Evolutionary conservation across 306 rosid species (phyloP).

Genomic region (Alnus glutinosa): DNA sequence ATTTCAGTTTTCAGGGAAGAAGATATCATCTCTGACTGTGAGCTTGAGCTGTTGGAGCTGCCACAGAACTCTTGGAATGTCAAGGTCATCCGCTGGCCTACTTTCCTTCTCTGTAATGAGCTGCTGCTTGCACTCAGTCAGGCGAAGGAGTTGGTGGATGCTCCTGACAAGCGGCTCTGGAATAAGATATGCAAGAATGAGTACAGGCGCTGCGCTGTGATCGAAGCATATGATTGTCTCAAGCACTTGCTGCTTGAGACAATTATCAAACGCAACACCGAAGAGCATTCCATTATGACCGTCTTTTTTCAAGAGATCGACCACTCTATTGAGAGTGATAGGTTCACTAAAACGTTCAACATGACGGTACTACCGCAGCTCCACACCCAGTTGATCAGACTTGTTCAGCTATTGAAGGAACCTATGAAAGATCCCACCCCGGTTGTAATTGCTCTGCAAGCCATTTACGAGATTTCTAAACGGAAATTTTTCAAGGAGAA

Average conservation of each 20-base stretch:
- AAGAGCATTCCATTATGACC: slow-evolving; percentile 87
- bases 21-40: slow-evolving; percentile 85
- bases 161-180: slow-evolving; percentile 76
- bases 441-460: slow-evolving; percentile 83
- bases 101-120: slow-evolving; percentile 95
- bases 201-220: slow-evolving; percentile 86
- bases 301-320: slow-evolving; percentile 84
- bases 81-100: slow-evolving; percentile 94
- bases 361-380: slow-evolving; percentile 78
- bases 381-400: slow-evolving; percentile 72
- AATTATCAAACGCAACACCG: slow-evolving; percentile 60
- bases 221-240: slow-evolving; percentile 80
- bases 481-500: slow-evolving; percentile 81
- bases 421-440: slow-evolving; percentile 56
- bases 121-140: slow-evolving; percentile 90
- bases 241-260: slow-evolving; percentile 65
- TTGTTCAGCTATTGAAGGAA: slow-evolving; percentile 67
- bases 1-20: slow-evolving; percentile 88
- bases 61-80: slow-evolving; percentile 89
- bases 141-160: slow-evolving; percentile 84
- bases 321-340: slow-evolving; percentile 75
- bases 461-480: slow-evolving; percentile 79
- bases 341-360: slow-evolving; percentile 73
- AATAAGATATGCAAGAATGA: slow-evolving; percentile 84
- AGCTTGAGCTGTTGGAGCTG: slow-evolving; percentile 84